Percentiles rank a stretch among this genome's conserved stretches.
Conservation (phyloP, 2,329 filamentous ascomycete species). For the Claviceps monticola region DNA sequence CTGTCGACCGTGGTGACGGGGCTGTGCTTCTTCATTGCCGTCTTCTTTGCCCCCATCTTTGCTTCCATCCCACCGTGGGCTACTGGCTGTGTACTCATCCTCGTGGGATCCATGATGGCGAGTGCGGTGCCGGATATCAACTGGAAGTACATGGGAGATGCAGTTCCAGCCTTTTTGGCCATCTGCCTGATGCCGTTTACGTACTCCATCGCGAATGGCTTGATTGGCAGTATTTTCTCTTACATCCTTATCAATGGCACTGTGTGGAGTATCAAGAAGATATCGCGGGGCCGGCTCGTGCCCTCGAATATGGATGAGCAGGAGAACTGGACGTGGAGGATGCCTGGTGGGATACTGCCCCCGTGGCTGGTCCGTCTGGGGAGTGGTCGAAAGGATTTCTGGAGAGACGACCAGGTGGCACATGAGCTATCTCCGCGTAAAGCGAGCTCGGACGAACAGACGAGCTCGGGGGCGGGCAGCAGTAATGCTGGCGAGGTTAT, state of each 20-base stretch:
- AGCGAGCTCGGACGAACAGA: constrained; percentile 9
- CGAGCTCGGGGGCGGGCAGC: neutral
- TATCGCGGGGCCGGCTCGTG: constrained; percentile 53
- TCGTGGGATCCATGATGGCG: constrained; percentile 82
- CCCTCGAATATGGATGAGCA: constrained; percentile 64
- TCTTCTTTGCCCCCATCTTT: constrained; percentile 86
- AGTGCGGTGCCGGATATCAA: constrained; percentile 70
- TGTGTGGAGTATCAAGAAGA: constrained; percentile 55
- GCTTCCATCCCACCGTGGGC: constrained; percentile 83
- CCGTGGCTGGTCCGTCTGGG: constrained; percentile 54
- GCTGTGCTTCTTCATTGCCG: constrained; percentile 70
- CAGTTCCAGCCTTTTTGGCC: constrained; percentile 71
- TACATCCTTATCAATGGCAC: constrained; percentile 64
- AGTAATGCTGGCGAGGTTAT: neutral
- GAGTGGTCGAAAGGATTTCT: constrained; percentile 61
- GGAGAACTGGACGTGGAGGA: constrained; percentile 67
- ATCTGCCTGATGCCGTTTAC: constrained; percentile 82
- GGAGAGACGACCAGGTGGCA: constrained; percentile 29
- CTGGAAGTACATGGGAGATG: constrained; percentile 75
- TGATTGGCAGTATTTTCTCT: constrained; percentile 66
- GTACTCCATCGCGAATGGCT: constrained; percentile 75
- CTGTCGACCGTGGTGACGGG: constrained; percentile 70
- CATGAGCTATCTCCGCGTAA: constrained; percentile 7
- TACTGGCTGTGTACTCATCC: constrained; percentile 73
- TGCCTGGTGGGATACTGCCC: constrained; percentile 61